Base-by-base conservation (phyloP, 176 grass and related monocot genomes). In the Zoysia japonica region DNA sequence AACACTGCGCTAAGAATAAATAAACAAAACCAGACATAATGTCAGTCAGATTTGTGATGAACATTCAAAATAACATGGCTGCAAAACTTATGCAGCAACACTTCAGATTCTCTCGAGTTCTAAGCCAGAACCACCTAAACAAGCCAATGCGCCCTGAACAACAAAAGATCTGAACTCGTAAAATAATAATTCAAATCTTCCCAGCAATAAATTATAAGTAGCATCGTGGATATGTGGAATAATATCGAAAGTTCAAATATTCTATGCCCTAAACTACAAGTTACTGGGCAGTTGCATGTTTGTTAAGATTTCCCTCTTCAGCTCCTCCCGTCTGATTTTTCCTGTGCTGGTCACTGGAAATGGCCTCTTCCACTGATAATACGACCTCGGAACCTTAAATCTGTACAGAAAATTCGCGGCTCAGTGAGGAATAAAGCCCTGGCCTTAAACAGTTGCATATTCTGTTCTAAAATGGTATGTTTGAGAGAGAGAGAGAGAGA, bases 331-430 rank as follows among this genome's bases (percentile, higher is more conserved):
- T 82, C 40, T 92, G 50, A 92, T 81, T 82, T 97, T 97, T n/a
- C 95, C 95, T 61, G 95, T 94, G 71, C 65, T 87, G 40, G 92
- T 97, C 51, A 92, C 67, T 53, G 91, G 89, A 80, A 97, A 97
- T 46, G 85, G 74, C 72, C 69, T 62, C 28, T 19, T 88, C 95
- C 91, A 92, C 37, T 78, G 57, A 47, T 83, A 66, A 78, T 84
- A 97, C n/a, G 74, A 41, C 71, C 75, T 97, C 11, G 95, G 92
- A 39, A 87, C 82, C 74, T 97, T 97, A 69, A 97, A 97, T 81
- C 95, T 97, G 85, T 74, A 80, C 12, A 87, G 7, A 77, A 75
- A 65, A 42, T 65, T 43, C 16, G 82, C 28, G 28, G 28, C 28
- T 28, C 11, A 20, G 2, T 61, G 59, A 60, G n/a, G 56, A 60